These are phyloP conservation scores for Raphanus raphanistrum DNA, from an alignment of 345 rosid genomes.

Conservation along the genomic window DNA sequence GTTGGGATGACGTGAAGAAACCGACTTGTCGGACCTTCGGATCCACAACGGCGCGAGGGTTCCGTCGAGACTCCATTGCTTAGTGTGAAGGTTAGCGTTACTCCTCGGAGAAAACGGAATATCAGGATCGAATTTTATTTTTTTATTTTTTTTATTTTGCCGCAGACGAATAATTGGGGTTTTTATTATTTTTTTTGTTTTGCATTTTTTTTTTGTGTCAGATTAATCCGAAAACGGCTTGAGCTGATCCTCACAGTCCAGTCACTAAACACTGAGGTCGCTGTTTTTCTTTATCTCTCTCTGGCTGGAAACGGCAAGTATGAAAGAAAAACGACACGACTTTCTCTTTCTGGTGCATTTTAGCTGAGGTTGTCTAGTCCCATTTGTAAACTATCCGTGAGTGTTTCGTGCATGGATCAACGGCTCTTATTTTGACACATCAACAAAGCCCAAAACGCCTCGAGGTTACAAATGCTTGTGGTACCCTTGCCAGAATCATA, in stretches of 20 bases:
- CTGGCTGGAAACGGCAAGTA: not conserved
- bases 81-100: slow-evolving; percentile 1
- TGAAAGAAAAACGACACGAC: not conserved
- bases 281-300: not conserved
- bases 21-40: slow-evolving; percentile 93
- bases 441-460: not conserved
- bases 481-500: slow-evolving; percentile 48
- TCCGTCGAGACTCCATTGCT: slow-evolving; percentile 75
- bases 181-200: not conserved
- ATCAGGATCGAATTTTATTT: slow-evolving; percentile 11
- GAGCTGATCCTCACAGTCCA: slow-evolving; percentile 23
- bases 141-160: not conserved
- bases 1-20: slow-evolving; percentile 57
- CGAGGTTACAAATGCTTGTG: slow-evolving; percentile 62
- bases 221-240: not conserved
- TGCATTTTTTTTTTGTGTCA: not conserved
- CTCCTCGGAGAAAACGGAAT: slow-evolving; percentile 16
- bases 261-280: slow-evolving; percentile 5
- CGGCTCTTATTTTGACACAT: not conserved
- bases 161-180: slow-evolving; percentile 21
- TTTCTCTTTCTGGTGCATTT: not conserved
- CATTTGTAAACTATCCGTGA: not conserved
- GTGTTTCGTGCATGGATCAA: not conserved
- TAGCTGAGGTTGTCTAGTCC: not conserved
- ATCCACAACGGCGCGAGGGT: slow-evolving; percentile 68